Evolutionary conservation across 2,329 filamentous ascomycete species (phyloP).

Genomic region (Raffaelea albimanens): DNA sequence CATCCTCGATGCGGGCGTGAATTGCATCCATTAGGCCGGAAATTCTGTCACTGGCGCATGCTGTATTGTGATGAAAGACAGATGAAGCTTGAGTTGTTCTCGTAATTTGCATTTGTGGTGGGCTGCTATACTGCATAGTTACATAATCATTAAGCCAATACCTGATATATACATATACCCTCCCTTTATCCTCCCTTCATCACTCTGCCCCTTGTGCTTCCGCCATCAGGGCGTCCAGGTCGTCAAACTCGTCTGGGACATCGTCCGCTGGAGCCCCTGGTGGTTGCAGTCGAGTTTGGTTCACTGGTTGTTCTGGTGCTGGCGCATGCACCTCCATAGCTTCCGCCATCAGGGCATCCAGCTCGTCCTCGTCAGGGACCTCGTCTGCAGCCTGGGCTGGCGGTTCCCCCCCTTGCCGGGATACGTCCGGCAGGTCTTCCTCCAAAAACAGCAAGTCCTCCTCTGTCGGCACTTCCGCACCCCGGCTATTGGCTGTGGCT

Average conservation of each 20-base stretch:
- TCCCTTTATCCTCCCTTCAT: too few relatives aligned
- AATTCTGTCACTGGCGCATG: too few relatives aligned
- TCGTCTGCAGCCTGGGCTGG: not conserved
- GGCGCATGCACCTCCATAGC: conserved; percentile 21
- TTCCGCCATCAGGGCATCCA: conserved; percentile 45
- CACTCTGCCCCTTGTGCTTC: conserved; percentile 26
- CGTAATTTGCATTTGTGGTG: too few relatives aligned
- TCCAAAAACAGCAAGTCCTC: conserved; percentile 22
- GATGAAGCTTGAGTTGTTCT: too few relatives aligned
- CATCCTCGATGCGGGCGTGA: conserved; percentile 5
- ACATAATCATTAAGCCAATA: not conserved
- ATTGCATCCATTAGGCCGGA: conserved; percentile 5
- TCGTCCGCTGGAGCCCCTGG: not conserved
- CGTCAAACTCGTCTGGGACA: conserved; percentile 21
- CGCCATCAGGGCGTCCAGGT: conserved; percentile 34
- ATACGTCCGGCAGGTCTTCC: conserved; percentile 27
- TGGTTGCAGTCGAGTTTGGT: conserved; percentile 6
- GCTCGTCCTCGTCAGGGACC: conserved; percentile 33
- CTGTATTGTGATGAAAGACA: too few relatives aligned
- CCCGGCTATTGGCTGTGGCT: conserved; percentile 17
- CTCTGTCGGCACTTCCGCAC: conserved; percentile 23
- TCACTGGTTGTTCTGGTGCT: conserved; percentile 5
- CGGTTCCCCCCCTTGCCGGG: not conserved
- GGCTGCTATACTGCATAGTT: too few relatives aligned
- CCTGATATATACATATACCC: too few relatives aligned